Conservation (phyloP, 768 basidiomycete species). For the Cytidiella melzeri region DNA sequence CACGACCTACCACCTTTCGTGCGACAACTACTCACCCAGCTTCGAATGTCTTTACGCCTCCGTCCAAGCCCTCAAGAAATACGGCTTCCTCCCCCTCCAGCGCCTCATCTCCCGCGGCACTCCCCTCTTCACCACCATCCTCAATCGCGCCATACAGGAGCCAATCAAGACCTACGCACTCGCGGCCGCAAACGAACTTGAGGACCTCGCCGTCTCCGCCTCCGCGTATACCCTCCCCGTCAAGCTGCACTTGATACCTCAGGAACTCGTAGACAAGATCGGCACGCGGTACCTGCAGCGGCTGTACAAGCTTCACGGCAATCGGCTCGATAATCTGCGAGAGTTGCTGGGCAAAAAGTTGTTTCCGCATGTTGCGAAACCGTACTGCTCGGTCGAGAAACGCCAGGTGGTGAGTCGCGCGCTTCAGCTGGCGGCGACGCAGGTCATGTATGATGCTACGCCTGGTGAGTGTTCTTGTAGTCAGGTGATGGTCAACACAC, state of each 20-base stretch:
- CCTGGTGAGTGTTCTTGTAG: too few relatives aligned
- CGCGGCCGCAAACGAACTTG: slow-evolving; percentile 30
- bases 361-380: too few relatives aligned
- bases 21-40: slow-evolving; percentile 22
- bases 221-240: slow-evolving; percentile 35
- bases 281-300: slow-evolving; percentile 38
- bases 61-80: slow-evolving; percentile 21
- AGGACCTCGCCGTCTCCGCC: slow-evolving; percentile 32
- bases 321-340: slow-evolving; percentile 31
- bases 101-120: slow-evolving; percentile 22
- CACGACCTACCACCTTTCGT: slow-evolving; percentile 26
- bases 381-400: too few relatives aligned
- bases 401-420: too few relatives aligned
- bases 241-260: slow-evolving; percentile 29
- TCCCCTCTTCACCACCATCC: slow-evolving; percentile 29
- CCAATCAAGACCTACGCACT: slow-evolving; percentile 39
- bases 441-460: too few relatives aligned
- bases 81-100: slow-evolving; percentile 22
- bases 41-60: slow-evolving; percentile 22
- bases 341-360: slow-evolving; percentile 23
- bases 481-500: too few relatives aligned
- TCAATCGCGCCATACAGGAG: slow-evolving; percentile 27
- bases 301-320: slow-evolving; percentile 33
- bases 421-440: too few relatives aligned
- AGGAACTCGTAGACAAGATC: slow-evolving; percentile 32